A percentile compares a stretch with the other conserved stretches of the same genome.
phyloP scores from a whole-genome alignment of 2,329 filamentous ascomycete genomes.

The Paraphoma sp. region DNA sequence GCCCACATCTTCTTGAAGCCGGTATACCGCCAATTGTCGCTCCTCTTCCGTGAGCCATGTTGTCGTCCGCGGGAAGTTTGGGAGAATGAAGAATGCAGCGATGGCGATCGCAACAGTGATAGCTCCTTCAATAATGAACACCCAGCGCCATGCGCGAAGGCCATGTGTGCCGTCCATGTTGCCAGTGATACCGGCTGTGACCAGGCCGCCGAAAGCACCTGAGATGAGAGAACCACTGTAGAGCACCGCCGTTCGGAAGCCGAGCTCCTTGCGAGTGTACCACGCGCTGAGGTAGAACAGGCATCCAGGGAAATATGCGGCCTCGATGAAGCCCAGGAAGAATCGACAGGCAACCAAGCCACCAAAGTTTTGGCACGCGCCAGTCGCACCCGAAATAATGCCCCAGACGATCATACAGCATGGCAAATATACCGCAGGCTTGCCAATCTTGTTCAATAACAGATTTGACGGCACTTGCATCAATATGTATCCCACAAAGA shows the following conservation, averaged over 20 bases:
- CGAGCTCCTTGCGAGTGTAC: constrained; percentile 74
- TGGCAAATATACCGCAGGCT: constrained; percentile 50
- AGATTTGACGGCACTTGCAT: constrained; percentile 54
- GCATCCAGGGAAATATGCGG: constrained; percentile 62
- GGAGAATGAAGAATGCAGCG: constrained; percentile 65
- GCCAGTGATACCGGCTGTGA: constrained; percentile 67
- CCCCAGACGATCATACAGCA: constrained; percentile 52
- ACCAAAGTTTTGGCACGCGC: constrained; percentile 52
- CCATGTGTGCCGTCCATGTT: constrained; percentile 67
- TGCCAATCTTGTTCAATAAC: constrained; percentile 51
- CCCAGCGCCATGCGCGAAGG: constrained; percentile 68
- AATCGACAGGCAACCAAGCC: constrained; percentile 58
- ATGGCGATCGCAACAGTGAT: constrained; percentile 69
- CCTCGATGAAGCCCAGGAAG: constrained; percentile 61
- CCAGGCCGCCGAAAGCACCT: constrained; percentile 73
- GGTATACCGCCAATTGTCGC: constrained; percentile 46
- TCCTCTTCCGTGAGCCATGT: constrained; percentile 49
- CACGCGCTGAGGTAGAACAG: constrained; percentile 69
- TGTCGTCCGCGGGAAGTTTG: constrained; percentile 67
- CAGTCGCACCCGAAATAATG: constrained; percentile 48
- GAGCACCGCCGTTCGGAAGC: constrained; percentile 68
- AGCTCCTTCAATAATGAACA: constrained; percentile 74
- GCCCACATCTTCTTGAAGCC: constrained; percentile 48
- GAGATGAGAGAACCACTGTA: constrained; percentile 74
- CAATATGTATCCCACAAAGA: constrained; percentile 58